A percentile compares a stretch with the other conserved stretches of the same genome.
These are phyloP conservation scores for Trichomonas gallinae DNA, from an alignment of 208 protist genomes.

Conservation along the genomic window DNA sequence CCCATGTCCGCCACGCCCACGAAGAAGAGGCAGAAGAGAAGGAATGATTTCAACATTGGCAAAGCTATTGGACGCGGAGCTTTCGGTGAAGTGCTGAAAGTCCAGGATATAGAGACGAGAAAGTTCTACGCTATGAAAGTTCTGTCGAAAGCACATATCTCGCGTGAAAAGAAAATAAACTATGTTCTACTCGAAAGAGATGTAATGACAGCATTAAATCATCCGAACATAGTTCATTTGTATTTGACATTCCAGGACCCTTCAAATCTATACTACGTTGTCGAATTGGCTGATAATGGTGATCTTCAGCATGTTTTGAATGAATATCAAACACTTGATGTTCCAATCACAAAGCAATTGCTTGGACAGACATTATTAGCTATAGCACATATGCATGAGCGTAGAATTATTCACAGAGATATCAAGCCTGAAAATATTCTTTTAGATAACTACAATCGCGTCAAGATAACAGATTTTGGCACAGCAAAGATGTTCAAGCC, in stretches of 20 bases:
- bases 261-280: background rate
- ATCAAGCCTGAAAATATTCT: constrained; percentile 63
- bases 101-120: background rate
- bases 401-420: constrained; percentile 50
- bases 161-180: background rate
- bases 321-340: background rate
- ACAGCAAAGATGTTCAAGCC: background rate
- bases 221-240: background rate
- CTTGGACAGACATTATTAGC: background rate
- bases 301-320: background rate
- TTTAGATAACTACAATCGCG: constrained; percentile 51
- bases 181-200: background rate
- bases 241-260: background rate
- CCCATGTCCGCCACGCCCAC: background rate
- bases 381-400: background rate
- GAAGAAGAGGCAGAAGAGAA: background rate
- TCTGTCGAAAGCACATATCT: background rate
- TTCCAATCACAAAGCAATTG: background rate
- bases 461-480: constrained; percentile 77
- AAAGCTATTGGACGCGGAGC: background rate
- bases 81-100: background rate
- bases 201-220: background rate
- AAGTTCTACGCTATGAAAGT: background rate
- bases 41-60: background rate
- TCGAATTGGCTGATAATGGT: background rate